Percentiles rank a stretch among this genome's conserved stretches.
Evolutionary conservation across 1,284 basidiomycete genomes (phyloP).

Genomic region (Singerocomus rubriflavus): DNA sequence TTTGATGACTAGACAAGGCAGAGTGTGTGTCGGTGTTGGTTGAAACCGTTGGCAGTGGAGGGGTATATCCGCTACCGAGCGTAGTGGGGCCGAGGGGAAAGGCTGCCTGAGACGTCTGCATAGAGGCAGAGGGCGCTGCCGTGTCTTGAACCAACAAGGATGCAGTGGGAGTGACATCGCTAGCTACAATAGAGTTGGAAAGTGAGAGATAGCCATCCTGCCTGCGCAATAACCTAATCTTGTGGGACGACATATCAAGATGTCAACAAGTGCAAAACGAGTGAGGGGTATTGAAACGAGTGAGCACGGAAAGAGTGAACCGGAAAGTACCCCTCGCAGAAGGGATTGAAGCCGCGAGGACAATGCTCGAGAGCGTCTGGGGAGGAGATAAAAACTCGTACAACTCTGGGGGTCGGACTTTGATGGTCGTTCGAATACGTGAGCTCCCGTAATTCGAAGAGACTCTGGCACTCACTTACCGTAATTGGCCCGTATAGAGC

Average conservation of each 20-base stretch:
- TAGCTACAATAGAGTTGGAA: constrained; percentile 27
- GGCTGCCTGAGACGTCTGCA: not conserved
- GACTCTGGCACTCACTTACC: constrained; percentile 9
- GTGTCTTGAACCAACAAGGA: constrained; percentile 26
- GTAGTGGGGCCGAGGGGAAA: constrained; percentile 17
- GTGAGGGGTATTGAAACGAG: constrained; percentile 10
- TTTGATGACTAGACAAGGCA: constrained; percentile 25
- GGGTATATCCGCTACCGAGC: not conserved
- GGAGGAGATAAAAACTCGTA: not conserved
- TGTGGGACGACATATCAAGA: constrained; percentile 14
- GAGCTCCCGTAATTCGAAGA: constrained; percentile 4
- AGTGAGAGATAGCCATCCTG: constrained; percentile 15
- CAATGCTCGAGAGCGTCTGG: not conserved
- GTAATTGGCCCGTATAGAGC: not conserved
- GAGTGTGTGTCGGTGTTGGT: constrained; percentile 16
- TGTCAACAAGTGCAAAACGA: not conserved
- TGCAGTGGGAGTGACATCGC: constrained; percentile 24
- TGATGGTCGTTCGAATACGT: constrained; percentile 19
- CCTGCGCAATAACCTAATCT: constrained; percentile 8
- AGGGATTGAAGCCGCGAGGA: constrained; percentile 16
- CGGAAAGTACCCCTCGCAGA: constrained; percentile 19
- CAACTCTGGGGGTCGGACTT: constrained; percentile 11
- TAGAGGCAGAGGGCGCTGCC: not conserved
- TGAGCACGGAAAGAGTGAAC: constrained; percentile 14
- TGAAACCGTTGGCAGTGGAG: constrained; percentile 8